phyloP scores from a whole-genome alignment of 495 filamentous ascomycete genomes.

The Penicillium subrubescens region DNA sequence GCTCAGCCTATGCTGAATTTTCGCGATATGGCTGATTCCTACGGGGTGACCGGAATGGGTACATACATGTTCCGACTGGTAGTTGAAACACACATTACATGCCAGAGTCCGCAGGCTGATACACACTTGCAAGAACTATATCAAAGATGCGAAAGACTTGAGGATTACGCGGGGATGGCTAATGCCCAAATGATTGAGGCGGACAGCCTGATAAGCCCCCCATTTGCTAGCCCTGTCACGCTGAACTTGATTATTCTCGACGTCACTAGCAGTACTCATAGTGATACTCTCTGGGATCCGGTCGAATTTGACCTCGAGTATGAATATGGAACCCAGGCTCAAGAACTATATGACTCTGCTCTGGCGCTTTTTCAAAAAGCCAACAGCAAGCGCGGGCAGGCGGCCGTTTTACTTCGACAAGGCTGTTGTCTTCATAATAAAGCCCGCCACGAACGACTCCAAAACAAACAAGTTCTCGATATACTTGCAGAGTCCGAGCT shows the following conservation, averaged over 20 bases:
- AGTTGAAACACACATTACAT: conserved; percentile 22
- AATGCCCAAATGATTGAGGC: conserved; percentile 27
- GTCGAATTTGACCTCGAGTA: conserved; percentile 19
- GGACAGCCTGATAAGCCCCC: conserved; percentile 22
- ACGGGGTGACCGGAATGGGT: conserved; percentile 8
- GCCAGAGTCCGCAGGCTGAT: conserved; percentile 12
- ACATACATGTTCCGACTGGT: conserved; percentile 19
- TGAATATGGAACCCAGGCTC: conserved; percentile 13
- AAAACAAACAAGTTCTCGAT: conserved; percentile 2
- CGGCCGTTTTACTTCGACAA: conserved; percentile 27
- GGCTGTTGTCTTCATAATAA: conserved; percentile 24
- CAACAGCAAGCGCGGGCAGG: conserved; percentile 21
- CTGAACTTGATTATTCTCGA: conserved; percentile 25
- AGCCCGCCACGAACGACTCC: conserved; percentile 9
- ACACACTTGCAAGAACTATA: conserved; percentile 14
- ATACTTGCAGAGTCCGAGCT: conserved; percentile 14
- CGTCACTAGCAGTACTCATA: background rate
- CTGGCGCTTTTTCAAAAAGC: conserved; percentile 17
- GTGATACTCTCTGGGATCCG: conserved; percentile 25
- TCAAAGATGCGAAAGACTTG: conserved; percentile 13
- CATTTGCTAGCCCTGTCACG: conserved; percentile 26
- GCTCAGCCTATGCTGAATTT: conserved; percentile 3
- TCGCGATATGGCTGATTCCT: conserved; percentile 18
- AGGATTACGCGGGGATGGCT: conserved; percentile 25
- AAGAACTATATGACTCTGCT: conserved; percentile 16